Evolutionary conservation across 495 filamentous ascomycete genomes (phyloP), one percentile per base, ranked within the genome.

Genomic region (Podospora didyma): DNA sequence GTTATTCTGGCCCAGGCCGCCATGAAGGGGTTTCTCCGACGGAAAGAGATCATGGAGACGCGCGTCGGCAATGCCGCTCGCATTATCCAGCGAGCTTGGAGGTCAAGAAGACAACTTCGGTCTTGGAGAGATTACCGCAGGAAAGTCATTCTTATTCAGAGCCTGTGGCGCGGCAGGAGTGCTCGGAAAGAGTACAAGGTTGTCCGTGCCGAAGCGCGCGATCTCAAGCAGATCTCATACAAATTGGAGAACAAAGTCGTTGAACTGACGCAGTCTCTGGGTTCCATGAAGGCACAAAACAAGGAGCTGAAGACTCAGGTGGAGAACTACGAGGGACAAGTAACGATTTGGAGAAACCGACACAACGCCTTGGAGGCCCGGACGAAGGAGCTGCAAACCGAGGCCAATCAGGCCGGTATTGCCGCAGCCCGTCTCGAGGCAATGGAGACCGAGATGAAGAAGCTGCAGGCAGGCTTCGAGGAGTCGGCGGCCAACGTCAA

Each of bases 211-310:
- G 95, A 98, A 70, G 92, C 94, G 39, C 88, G 95, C 65, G 94
- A 98, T 79, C 83, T 98, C 63, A 96, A 96, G 76, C 91, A 97
- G 70, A 98, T 98, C 61, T 97, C 92, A 14, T 97, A 97, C 77
- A 97, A 95, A 77, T 74, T 98, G 65, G 95, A 97, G 78, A 97
- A 97, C 79, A 97, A 98, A 82, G 94, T 98, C 53, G 89, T 97
- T 52, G 95, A 99, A 75, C 79, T 99, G 62, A 99, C 95, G 10
- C 95, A 99, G 71, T 88, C 88, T 50, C 70, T 97, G 68, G 92
- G 93, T 64, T 86, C 89, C 28, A 85, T 97, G 80, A 96, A 95
- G 77, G 79, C 82, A 45, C 89, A 96, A 70, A 97, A 97, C 79
- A 96, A 93, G 76, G 82, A 83, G 49, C 81, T 97, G 55, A 80